Evolutionary conservation across 345 rosid species (phyloP), one percentile per base, ranked within the genome.

Genomic region (Citrus glauca): DNA sequence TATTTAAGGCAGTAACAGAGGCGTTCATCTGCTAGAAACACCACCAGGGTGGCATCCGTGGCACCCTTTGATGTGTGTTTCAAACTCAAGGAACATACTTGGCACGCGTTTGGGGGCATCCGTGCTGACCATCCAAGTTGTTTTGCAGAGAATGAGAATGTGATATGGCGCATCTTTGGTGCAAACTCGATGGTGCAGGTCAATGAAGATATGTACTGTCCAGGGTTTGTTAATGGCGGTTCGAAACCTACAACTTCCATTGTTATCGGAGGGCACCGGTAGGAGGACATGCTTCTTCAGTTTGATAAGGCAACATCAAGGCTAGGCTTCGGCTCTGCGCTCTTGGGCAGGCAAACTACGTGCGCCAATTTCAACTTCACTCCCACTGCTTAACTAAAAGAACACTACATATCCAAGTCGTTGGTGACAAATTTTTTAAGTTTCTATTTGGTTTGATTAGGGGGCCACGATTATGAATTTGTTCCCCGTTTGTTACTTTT

Each of bases 201-300:
- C 4, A 82, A 32, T 32, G 33, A 32, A 32, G 33, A 75, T 1
- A 92, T 89, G 42, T 42, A 86, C 70, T 93, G 97, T 70, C 83
- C 90, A 19, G 98, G 92, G 20, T 89, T 91, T 19, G 85, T 93
- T 20, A 86, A 93, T 33, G 98, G 98, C 9, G 97, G 97, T 5
- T 81, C 79, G 24, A 81, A 83, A 35, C 90, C 91, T 1, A 78
- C 24, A 79, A 91, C 97, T 17, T 88, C 97, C 3, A 73, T 93
- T 4, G 89, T 92, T 9, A 82, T 93, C 19, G 95, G 97, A 82
- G 98, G 98, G 76, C 66, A 28, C 33, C 98, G 90, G 75, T 38
- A 89, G 82, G 89, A 90, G 77, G 64, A 93, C 75, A 84, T 66
- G 77, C 79, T 92, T 42, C n/a, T 91, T 16, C 90, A 91, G 77